Conservation (phyloP, 2,329 filamentous ascomycete genomes). For the Colletotrichum nymphaeae region DNA sequence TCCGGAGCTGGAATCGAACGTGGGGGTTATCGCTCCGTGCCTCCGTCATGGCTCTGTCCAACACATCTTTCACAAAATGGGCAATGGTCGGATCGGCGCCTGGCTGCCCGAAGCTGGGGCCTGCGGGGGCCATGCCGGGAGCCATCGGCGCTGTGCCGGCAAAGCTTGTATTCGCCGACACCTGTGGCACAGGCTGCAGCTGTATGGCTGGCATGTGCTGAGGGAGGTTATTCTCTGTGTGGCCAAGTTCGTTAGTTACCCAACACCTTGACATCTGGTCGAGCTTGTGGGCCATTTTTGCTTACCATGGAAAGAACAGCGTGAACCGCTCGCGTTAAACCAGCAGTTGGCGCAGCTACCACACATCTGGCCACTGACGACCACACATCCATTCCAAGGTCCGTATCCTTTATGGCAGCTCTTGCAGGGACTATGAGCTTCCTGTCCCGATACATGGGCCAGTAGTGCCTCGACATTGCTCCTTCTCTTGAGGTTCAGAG, state of each 20-base stretch:
- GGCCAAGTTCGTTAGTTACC: neutral
- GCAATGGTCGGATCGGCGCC: conserved; percentile 25
- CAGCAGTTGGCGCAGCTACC: conserved; percentile 73
- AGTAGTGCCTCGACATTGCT: conserved; percentile 71
- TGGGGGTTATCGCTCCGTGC: conserved; percentile 55
- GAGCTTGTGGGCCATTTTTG: neutral
- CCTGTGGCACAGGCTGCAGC: conserved; percentile 43
- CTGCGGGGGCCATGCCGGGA: conserved; percentile 42
- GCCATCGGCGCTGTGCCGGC: conserved; percentile 41
- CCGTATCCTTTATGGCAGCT: conserved; percentile 71
- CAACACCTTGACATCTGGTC: neutral
- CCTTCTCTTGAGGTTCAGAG: conserved; percentile 65
- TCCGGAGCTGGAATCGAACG: conserved; percentile 60
- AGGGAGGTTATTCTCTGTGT: conserved; percentile 58
- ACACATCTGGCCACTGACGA: conserved; percentile 70
- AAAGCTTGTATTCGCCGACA: conserved; percentile 44
- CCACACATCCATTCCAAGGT: conserved; percentile 68
- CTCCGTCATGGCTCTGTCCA: conserved; percentile 59
- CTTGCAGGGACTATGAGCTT: conserved; percentile 63
- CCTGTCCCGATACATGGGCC: conserved; percentile 65
- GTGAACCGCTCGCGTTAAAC: conserved; percentile 70
- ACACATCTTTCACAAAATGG: conserved; percentile 50
- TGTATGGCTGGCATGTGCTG: conserved; percentile 47
- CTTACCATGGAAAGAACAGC: conserved; percentile 71
- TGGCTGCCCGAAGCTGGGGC: conserved; percentile 38